Conservation (phyloP, 257 asterid genomes). For the Anisodus tanguticus region DNA sequence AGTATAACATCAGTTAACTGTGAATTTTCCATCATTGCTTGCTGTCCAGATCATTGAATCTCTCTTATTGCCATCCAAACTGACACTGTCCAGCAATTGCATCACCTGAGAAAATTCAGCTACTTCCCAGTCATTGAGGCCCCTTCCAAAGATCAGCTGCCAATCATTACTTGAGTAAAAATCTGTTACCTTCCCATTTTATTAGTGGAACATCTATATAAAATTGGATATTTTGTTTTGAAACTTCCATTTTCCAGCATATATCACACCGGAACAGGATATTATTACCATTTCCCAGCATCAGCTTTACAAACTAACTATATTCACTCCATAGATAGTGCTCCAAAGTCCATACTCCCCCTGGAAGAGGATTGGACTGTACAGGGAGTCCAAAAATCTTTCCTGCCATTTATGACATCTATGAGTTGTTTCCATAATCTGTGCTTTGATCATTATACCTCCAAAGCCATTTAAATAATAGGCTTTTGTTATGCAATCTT, state of each 20-base stretch:
- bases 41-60: no score
- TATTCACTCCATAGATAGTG: neutral
- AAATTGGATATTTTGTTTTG: neutral
- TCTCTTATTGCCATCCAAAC: no score
- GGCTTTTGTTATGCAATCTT: neutral
- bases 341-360: neutral
- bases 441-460: neutral
- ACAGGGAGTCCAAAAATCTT: constrained; percentile 3
- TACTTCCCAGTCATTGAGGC: neutral
- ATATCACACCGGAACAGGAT: neutral
- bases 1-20: neutral
- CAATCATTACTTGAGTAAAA: neutral
- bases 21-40: neutral
- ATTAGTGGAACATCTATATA: neutral
- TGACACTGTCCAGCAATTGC: neutral
- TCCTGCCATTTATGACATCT: neutral
- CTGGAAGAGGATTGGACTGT: neutral
- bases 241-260: neutral
- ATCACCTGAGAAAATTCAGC: neutral
- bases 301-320: neutral
- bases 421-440: neutral
- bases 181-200: neutral
- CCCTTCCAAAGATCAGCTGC: neutral
- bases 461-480: neutral
- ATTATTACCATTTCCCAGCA: neutral